These are phyloP conservation scores for Lavandula angustifolia DNA, from an alignment of 257 asterid genomes.

Conservation along the genomic window DNA sequence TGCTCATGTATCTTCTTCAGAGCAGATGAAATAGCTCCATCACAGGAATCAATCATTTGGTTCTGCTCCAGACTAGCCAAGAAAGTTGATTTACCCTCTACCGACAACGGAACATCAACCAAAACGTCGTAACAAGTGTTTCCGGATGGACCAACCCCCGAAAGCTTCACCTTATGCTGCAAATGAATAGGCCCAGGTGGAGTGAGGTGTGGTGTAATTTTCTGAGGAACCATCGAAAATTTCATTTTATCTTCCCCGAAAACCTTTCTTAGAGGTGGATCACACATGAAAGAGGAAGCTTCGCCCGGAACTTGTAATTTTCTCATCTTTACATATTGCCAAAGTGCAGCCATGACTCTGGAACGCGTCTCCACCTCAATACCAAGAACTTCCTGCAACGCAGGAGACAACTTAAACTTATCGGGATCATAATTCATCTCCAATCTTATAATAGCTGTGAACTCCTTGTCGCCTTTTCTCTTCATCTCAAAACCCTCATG, in stretches of 20 bases:
- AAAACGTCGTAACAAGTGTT: conserved; percentile 76
- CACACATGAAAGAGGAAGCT: conserved; percentile 69
- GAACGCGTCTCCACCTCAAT: conserved; percentile 83
- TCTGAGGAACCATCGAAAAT: conserved; percentile 68
- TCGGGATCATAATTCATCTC: conserved; percentile 81
- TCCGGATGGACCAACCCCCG: conserved; percentile 74
- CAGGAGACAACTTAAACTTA: conserved; percentile 70
- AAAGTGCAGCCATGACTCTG: conserved; percentile 65
- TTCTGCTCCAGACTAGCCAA: conserved; percentile 39
- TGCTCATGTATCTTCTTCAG: conserved; percentile 61
- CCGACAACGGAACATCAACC: conserved; percentile 67
- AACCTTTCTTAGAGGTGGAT: conserved; percentile 68
- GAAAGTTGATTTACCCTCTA: conserved; percentile 57
- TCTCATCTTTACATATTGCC: conserved; percentile 71
- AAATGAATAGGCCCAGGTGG: conserved; percentile 82
- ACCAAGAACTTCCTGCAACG: conserved; percentile 80
- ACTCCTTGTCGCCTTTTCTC: conserved; percentile 88
- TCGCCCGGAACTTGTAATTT: conserved; percentile 74
- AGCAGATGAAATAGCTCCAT: conserved; percentile 67
- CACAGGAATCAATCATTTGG: conserved; percentile 59
- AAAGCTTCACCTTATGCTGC: conserved; percentile 83
- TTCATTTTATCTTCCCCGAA: conserved; percentile 90
- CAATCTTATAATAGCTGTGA: conserved; percentile 76
- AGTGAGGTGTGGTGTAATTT: conserved; percentile 65
- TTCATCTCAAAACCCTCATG: conserved; percentile 90